Conservation (phyloP, 1,284 basidiomycete genomes). For the Rugiboletus extremiorientalis region DNA sequence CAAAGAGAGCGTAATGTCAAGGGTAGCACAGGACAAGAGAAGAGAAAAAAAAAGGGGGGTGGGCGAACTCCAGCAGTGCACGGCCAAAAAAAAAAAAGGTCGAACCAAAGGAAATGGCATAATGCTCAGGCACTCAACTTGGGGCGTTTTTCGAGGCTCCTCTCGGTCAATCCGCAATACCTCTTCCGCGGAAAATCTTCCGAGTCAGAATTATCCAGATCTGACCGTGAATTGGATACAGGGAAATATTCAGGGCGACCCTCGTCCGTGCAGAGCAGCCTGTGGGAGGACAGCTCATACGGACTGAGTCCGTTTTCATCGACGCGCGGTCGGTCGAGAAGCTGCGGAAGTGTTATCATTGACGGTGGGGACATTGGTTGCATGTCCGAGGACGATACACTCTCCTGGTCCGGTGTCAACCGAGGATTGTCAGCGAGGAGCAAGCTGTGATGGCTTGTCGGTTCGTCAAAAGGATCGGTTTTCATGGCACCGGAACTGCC, state of each 20-base stretch:
- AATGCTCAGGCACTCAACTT: conserved; percentile 30
- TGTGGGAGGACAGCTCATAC: conserved; percentile 30
- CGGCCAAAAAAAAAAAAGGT: conserved; percentile 1
- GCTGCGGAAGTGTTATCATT: conserved; percentile 32
- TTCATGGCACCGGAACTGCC: conserved; percentile 29
- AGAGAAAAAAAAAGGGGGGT: no score
- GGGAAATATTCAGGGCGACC: conserved; percentile 39
- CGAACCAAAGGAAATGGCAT: neutral
- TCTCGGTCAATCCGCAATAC: conserved; percentile 21
- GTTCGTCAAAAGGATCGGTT: conserved; percentile 27
- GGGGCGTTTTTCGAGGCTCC: conserved; percentile 25
- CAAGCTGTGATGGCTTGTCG: conserved; percentile 17
- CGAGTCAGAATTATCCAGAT: conserved; percentile 32
- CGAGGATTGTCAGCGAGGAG: conserved; percentile 31
- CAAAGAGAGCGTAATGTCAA: conserved; percentile 15
- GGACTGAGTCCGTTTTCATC: conserved; percentile 26
- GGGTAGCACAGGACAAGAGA: conserved; percentile 6
- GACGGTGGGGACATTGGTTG: conserved; percentile 35
- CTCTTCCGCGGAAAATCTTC: conserved; percentile 28
- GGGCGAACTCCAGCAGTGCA: no score
- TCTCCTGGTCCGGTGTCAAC: conserved; percentile 35
- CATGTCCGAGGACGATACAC: conserved; percentile 37
- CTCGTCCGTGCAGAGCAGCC: conserved; percentile 24
- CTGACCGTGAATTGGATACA: conserved; percentile 43
- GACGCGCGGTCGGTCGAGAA: conserved; percentile 23